Evolutionary conservation across 306 rosid genomes (phyloP).

Genomic region (Parietaria judaica): DNA sequence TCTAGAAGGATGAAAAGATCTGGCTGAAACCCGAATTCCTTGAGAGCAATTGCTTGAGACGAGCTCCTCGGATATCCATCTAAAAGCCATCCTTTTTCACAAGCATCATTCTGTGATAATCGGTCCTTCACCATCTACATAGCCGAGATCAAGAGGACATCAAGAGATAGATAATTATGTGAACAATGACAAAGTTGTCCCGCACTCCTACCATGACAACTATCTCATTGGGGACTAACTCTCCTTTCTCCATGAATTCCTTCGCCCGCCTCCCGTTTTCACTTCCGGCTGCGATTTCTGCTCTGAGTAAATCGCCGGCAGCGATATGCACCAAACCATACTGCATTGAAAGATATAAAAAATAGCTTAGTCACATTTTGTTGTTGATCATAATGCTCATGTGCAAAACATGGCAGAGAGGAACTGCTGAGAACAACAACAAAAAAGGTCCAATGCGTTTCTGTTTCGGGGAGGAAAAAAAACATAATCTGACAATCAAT

Average conservation of each 20-base stretch:
- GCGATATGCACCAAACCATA: slow-evolving; percentile 80
- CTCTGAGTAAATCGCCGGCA: slow-evolving; percentile 95
- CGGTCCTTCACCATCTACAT: slow-evolving; percentile 87
- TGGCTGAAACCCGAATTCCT: slow-evolving; percentile 53
- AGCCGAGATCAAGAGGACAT: slow-evolving; percentile 19
- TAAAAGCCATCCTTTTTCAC: slow-evolving; percentile 78
- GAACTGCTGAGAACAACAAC: too few relatives aligned
- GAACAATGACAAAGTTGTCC: slow-evolving; percentile 10
- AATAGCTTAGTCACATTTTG: too few relatives aligned
- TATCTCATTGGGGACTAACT: slow-evolving; percentile 77
- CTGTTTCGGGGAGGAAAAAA: too few relatives aligned
- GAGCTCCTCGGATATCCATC: slow-evolving; percentile 97
- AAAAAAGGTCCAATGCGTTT: too few relatives aligned
- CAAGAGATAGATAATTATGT: slow-evolving; percentile 8
- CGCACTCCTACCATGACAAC: slow-evolving; percentile 54
- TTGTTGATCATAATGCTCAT: too few relatives aligned
- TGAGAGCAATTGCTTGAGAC: slow-evolving; percentile 76
- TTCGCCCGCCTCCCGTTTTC: slow-evolving; percentile 72
- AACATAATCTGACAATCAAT: too few relatives aligned
- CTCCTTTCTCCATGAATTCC: slow-evolving; percentile 77
- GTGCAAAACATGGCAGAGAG: too few relatives aligned
- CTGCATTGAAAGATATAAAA: slow-evolving; percentile 46
- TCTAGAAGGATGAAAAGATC: slow-evolving; percentile 76
- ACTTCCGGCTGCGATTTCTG: slow-evolving; percentile 76
- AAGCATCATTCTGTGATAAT: slow-evolving; percentile 58